phyloP scores from a whole-genome alignment of 2,329 filamentous ascomycete genomes.

The Phaeomoniella chlamydospora region DNA sequence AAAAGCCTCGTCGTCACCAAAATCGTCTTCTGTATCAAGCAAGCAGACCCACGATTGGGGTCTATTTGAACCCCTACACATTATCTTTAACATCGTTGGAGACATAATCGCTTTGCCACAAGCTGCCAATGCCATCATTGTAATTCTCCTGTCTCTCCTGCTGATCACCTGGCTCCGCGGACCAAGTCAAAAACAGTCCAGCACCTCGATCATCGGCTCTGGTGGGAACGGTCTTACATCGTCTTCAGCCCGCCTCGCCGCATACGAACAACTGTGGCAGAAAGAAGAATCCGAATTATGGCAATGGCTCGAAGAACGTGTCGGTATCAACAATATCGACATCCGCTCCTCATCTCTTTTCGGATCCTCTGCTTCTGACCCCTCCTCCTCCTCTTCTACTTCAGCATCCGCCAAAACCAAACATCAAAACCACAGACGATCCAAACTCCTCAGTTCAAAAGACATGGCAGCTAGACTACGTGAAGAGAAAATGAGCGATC shows the following conservation, averaged over 20 bases:
- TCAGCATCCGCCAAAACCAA: constrained; percentile 8
- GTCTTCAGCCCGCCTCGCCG: constrained; percentile 37
- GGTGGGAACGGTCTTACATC: constrained; percentile 5
- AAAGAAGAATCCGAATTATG: constrained; percentile 78
- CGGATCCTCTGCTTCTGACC: constrained; percentile 11
- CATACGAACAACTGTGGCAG: constrained; percentile 88
- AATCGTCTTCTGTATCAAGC: constrained; percentile 11
- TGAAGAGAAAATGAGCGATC: constrained; percentile 55
- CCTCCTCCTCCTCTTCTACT: constrained; percentile 6
- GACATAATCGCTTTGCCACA: constrained; percentile 58
- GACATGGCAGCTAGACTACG: constrained; percentile 42
- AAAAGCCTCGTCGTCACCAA: constrained; percentile 19
- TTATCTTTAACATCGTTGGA: constrained; percentile 52
- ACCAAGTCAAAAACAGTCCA: constrained; percentile 16
- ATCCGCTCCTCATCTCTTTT: no score
- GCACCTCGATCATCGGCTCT: constrained; percentile 20
- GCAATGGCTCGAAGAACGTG: constrained; percentile 83
- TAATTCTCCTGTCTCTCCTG: constrained; percentile 57
- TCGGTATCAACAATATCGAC: constrained; percentile 49
- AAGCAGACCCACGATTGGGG: constrained; percentile 52
- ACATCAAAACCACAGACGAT: constrained; percentile 9
- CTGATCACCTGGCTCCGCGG: constrained; percentile 58
- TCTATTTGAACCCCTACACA: constrained; percentile 61
- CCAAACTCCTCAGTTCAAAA: constrained; percentile 18
- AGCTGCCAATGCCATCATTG: constrained; percentile 63